These are phyloP conservation scores for Pleurotus djamor DNA, from an alignment of 768 basidiomycete genomes.

Conservation along the genomic window DNA sequence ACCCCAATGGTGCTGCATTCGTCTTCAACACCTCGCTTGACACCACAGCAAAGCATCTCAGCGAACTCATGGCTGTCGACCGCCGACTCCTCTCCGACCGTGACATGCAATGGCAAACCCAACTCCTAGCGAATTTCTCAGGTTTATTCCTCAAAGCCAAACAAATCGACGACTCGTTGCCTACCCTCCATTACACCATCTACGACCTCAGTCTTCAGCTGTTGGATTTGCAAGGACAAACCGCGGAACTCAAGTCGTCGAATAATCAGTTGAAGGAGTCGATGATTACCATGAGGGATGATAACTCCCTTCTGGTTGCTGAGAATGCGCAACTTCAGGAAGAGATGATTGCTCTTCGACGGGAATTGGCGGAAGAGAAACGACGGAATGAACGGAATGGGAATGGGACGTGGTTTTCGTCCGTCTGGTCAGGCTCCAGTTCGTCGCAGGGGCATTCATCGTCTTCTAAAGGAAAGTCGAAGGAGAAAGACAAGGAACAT, in stretches of 20 bases:
- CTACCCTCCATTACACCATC: constrained; percentile 28
- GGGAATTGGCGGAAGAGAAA: not conserved
- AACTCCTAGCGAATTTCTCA: constrained; percentile 58
- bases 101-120: constrained; percentile 61
- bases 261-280: constrained; percentile 17
- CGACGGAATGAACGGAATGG: not conserved
- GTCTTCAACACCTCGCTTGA: constrained; percentile 47
- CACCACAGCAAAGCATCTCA: constrained; percentile 39
- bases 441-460: not conserved
- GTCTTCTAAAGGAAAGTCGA: not conserved
- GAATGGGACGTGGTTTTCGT: not conserved
- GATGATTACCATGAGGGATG: constrained; percentile 22
- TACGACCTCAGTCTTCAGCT: constrained; percentile 50
- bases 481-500: not conserved
- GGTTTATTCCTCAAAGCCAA: constrained; percentile 51
- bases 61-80: constrained; percentile 49
- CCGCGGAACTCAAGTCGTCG: constrained; percentile 31
- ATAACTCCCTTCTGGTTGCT: constrained; percentile 17
- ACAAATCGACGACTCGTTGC: constrained; percentile 12
- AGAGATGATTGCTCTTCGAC: constrained; percentile 1
- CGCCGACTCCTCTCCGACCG: constrained; percentile 35
- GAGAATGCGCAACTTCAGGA: constrained; percentile 7
- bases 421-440: not conserved
- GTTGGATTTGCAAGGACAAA: constrained; percentile 37
- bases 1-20: constrained; percentile 60